Conservation (phyloP, 352 stramenopile genomes). For the Sclerospora graminicola region DNA sequence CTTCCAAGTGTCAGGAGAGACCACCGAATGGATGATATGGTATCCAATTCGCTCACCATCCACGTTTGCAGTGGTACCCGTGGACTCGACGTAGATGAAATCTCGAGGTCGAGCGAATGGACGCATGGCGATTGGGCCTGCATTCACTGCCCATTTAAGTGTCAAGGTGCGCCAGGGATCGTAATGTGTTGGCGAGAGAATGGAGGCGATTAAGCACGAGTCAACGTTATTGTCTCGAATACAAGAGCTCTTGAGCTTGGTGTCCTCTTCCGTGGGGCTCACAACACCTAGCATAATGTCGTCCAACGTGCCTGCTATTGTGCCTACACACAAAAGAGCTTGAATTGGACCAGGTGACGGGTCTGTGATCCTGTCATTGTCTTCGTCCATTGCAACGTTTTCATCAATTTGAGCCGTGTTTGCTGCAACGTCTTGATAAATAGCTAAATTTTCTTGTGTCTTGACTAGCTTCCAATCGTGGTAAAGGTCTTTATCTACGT, state of each 20-base stretch:
- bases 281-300: conserved; percentile 27
- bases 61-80: conserved; percentile 16
- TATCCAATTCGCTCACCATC: conserved; percentile 26
- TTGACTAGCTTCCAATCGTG: conserved; percentile 33
- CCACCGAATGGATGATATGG: conserved; percentile 26
- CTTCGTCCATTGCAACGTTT: conserved; percentile 1
- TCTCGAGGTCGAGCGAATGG: conserved; percentile 27
- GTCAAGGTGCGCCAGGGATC: conserved; percentile 17
- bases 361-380: conserved; percentile 1
- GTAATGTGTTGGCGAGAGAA: conserved; percentile 7
- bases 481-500: conserved; percentile 10
- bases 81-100: conserved; percentile 31
- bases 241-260: conserved; percentile 22
- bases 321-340: conserved; percentile 18
- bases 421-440: conserved; percentile 22
- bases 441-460: conserved; percentile 15
- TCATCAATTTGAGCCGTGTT: neutral
- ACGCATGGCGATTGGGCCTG: conserved; percentile 6
- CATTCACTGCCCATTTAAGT: conserved; percentile 30
- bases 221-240: conserved; percentile 21
- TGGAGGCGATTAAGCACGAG: conserved; percentile 14
- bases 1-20: conserved; percentile 7
- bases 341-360: conserved; percentile 3
- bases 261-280: conserved; percentile 12
- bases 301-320: conserved; percentile 18